These are phyloP conservation scores for Articulospora tetracladia DNA, from an alignment of 495 filamentous ascomycete species.

Conservation along the genomic window DNA sequence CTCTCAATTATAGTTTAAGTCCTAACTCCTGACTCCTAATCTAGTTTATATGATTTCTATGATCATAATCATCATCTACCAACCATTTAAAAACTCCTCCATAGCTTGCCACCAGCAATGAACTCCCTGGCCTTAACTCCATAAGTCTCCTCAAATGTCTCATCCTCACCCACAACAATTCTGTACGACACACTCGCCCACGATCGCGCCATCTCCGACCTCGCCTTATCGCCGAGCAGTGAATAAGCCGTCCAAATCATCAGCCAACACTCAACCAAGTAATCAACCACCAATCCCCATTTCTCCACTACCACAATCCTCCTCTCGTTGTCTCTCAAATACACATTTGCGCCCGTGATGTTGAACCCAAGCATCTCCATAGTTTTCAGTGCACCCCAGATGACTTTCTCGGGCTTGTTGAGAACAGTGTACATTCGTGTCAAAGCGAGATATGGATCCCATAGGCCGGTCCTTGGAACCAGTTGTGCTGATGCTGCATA, in stretches of 20 bases:
- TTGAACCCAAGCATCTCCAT: constrained; percentile 39
- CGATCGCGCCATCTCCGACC: constrained; percentile 23
- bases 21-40: no score
- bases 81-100: background rate
- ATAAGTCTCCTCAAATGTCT: constrained; percentile 23
- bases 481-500: background rate
- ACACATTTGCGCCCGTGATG: constrained; percentile 30
- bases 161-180: constrained; percentile 39
- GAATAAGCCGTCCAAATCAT: constrained; percentile 29
- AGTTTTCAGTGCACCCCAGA: constrained; percentile 27
- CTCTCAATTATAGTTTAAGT: no score
- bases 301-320: constrained; percentile 31
- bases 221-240: constrained; percentile 26
- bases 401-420: constrained; percentile 17
- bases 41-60: background rate
- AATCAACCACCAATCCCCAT: constrained; percentile 36
- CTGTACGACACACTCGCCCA: constrained; percentile 36
- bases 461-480: constrained; percentile 32
- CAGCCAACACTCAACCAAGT: constrained; percentile 34
- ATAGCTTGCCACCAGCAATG: background rate
- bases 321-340: background rate
- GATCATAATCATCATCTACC: background rate
- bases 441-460: constrained; percentile 27
- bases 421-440: constrained; percentile 19
- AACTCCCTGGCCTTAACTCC: background rate